Percentiles rank a stretch among this genome's conserved stretches.
phyloP scores from a whole-genome alignment of 2,329 filamentous ascomycete species.

The Tolypocladium nubicola region DNA sequence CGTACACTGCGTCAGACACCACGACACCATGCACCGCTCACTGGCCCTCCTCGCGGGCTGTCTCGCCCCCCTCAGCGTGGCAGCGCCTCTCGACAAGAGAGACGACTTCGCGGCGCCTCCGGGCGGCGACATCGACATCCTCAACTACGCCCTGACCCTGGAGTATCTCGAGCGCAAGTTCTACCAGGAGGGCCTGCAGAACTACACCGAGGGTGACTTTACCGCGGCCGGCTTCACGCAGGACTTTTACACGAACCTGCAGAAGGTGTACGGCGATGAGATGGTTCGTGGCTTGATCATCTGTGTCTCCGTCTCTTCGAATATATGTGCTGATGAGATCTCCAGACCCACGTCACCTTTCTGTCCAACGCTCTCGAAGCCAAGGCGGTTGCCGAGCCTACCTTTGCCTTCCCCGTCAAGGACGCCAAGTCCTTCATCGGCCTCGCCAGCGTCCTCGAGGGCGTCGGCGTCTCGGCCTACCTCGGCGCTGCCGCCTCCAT shows the following conservation, averaged over 20 bases:
- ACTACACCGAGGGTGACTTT: conserved; percentile 45
- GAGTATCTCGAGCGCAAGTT: conserved; percentile 52
- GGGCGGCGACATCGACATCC: conserved; percentile 16
- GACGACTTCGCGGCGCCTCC: neutral
- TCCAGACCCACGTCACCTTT: neutral
- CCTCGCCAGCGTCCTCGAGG: conserved; percentile 53
- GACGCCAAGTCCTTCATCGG: conserved; percentile 46
- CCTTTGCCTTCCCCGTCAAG: conserved; percentile 49
- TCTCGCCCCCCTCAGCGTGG: conserved; percentile 1
- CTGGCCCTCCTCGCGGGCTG: conserved; percentile 2
- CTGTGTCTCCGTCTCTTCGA: too few species aligned
- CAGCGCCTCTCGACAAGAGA: neutral
- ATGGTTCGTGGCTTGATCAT: neutral
- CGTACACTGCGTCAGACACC: neutral
- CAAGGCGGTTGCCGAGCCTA: conserved; percentile 40
- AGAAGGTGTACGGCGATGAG: conserved; percentile 44
- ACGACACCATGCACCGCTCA: conserved; percentile 2
- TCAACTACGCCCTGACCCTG: conserved; percentile 37
- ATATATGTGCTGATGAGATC: neutral
- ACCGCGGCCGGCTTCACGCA: conserved; percentile 36
- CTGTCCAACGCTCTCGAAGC: conserved; percentile 22
- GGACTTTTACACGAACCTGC: conserved; percentile 46
- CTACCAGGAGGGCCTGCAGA: conserved; percentile 48
- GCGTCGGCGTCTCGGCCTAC: conserved; percentile 54
- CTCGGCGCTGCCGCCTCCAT: conserved; percentile 52